Evolutionary conservation across 352 stramenopile species (phyloP), one percentile per base, ranked within the genome.

Genomic region (Globisporangium solare): DNA sequence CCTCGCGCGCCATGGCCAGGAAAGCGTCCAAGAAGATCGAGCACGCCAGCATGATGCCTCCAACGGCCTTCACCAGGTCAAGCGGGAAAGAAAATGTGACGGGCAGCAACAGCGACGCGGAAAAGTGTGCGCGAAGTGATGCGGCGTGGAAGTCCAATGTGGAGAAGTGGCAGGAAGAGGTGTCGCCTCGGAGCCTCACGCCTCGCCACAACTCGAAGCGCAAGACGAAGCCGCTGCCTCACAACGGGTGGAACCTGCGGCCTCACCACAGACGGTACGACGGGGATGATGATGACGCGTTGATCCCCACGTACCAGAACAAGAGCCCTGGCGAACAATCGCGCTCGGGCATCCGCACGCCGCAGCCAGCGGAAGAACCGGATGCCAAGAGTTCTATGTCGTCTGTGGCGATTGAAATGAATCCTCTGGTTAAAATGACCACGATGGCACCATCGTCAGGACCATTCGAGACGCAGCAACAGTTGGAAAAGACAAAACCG

Each of bases 101-200:
- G 59, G 6, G 22, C 35, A 49, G 46, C 35, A 46, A 66, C 15
- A 40, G 54, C 13, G 51, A 54, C 10, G 32, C 18, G 35, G 43
- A 18, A 31, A 45, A n/a, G 3, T 17, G 22, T 20, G 35, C 45
- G 21, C 54, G 22, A 20, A 60, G 67, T 8, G 54, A 54, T 18
- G 68, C 72, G 27, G 56, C 60, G 51, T 85, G 76, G 74, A 72
- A 68, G 27, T 68, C 67, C 11, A 75, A 78, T 45, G 58, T 79
- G 3, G 66, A 73, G 18, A 77, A 74, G 46, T 79, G 69, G 71
- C 68, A 58, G 17, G 55, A 67, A 22, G 63, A 80, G 42, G 54
- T 63, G 1, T 61, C 58, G 42, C 24, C 64, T 18, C 58, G 56
- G 42, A 50, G 48, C 46, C 58, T 80, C 35, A 77, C 68, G 45